These are phyloP conservation scores for Pilatotrama ljubarskyi DNA, from an alignment of 768 basidiomycete species.

Conservation along the genomic window DNA sequence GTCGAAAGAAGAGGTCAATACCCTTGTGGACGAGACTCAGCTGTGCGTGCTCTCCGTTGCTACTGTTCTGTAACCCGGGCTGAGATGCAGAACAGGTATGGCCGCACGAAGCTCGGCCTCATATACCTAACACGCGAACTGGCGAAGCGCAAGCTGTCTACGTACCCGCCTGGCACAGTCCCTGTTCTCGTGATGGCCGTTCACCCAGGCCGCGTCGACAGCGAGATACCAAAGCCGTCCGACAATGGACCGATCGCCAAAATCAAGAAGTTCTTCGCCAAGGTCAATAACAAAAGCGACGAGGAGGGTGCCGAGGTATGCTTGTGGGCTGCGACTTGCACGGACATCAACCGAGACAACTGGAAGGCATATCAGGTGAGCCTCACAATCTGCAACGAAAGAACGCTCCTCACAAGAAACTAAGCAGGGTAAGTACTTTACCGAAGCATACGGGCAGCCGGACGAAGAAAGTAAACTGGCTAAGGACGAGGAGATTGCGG, in stretches of 20 bases:
- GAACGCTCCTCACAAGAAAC: background rate
- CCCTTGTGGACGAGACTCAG: conserved; percentile 21
- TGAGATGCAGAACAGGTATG: conserved; percentile 17
- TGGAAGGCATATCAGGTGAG: conserved; percentile 30
- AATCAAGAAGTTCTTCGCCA: conserved; percentile 20
- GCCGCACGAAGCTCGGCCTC: conserved; percentile 31
- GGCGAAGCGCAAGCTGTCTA: conserved; percentile 23
- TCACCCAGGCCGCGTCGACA: conserved; percentile 31
- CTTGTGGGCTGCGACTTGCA: conserved; percentile 30
- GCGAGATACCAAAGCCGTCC: conserved; percentile 24
- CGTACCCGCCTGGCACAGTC: conserved; percentile 11
- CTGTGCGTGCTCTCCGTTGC: conserved; percentile 10
- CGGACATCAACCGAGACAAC: conserved; percentile 26
- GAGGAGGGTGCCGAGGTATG: conserved; percentile 29
- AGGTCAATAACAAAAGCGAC: conserved; percentile 22
- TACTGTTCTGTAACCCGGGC: background rate
- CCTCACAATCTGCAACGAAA: background rate
- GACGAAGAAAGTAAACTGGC: conserved; percentile 25
- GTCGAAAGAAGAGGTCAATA: conserved; percentile 29
- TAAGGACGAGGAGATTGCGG: conserved; percentile 18
- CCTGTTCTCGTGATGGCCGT: conserved; percentile 29
- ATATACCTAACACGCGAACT: conserved; percentile 27
- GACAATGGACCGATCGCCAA: conserved; percentile 28
- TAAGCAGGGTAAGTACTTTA: conserved; percentile 27
- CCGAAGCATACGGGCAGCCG: conserved; percentile 27